Percentiles rank a stretch among this genome's conserved stretches.
Conservation (phyloP, 116 monocot species). For the Cymodocea nodosa region DNA sequence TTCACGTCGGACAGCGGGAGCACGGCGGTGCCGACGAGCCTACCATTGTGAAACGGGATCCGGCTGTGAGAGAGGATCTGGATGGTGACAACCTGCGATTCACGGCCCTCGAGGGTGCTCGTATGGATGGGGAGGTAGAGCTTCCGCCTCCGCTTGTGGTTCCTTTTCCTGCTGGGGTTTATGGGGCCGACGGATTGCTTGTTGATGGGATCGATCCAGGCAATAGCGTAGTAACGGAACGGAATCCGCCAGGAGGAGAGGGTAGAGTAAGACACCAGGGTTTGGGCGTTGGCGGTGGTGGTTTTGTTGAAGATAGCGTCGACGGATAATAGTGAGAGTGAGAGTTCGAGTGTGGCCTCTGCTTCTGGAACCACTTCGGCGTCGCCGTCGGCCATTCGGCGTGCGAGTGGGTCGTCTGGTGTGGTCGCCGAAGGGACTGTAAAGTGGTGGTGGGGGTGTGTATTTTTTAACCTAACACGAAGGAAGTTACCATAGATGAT, state of each 20-base stretch:
- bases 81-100: conserved; percentile 8
- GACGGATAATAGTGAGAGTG: conserved; percentile 13
- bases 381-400: not conserved
- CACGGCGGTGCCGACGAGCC: conserved; percentile 4
- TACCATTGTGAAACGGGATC: conserved; percentile 9
- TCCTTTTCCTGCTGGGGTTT: not conserved
- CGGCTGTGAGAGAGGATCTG: conserved; percentile 16
- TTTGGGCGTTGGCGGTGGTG: not conserved
- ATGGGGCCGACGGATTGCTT: conserved; percentile 9
- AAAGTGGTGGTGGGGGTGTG: too few species aligned
- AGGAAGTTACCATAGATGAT: too few species aligned
- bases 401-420: too few species aligned
- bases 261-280: not conserved
- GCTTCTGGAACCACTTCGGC: not conserved
- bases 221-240: conserved; percentile 11
- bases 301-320: not conserved
- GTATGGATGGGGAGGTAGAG: conserved; percentile 14
- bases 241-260: conserved; percentile 6
- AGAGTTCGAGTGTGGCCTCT: conserved; percentile 18
- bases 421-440: too few species aligned
- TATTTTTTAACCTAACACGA: too few species aligned
- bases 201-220: conserved; percentile 18
- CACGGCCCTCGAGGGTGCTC: not conserved
- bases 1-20: conserved; percentile 12
- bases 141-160: not conserved